Conservation (phyloP, 305 asterid species). For the Fraxinus latifolia region DNA sequence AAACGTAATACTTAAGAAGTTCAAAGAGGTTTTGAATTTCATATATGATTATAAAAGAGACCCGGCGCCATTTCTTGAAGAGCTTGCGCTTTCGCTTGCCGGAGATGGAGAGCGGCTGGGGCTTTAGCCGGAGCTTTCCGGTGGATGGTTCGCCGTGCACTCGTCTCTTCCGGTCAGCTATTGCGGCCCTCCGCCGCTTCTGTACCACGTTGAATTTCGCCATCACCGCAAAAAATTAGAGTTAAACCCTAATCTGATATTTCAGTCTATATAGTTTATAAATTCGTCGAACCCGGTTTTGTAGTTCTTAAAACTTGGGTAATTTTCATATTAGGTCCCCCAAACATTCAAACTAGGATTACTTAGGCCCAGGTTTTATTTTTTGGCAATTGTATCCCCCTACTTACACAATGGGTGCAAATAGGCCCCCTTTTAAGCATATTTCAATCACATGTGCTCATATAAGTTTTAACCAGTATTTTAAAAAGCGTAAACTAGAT, state of each 20-base stretch:
- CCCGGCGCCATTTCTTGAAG: slow-evolving; percentile 87
- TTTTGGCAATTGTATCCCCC: not conserved
- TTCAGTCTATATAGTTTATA: not conserved
- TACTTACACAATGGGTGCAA: not conserved
- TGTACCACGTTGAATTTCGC: slow-evolving; percentile 66
- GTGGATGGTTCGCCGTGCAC: slow-evolving; percentile 57
- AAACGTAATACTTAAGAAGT: not conserved
- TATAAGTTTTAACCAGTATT: no score
- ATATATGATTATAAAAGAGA: slow-evolving; percentile 1
- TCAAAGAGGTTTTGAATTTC: not conserved
- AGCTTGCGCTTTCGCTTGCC: slow-evolving; percentile 93
- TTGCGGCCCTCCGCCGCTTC: slow-evolving; percentile 58
- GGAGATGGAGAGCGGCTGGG: slow-evolving; percentile 60
- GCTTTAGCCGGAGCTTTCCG: slow-evolving; percentile 55
- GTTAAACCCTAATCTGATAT: not conserved
- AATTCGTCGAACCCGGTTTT: not conserved
- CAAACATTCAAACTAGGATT: not conserved
- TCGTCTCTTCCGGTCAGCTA: slow-evolving; percentile 53
- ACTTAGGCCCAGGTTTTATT: not conserved
- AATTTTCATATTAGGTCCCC: not conserved
- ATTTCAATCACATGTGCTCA: not conserved
- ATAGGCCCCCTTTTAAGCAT: not conserved
- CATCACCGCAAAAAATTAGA: slow-evolving; percentile 27
- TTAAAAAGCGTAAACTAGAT: no score
- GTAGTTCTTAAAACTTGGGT: not conserved